Evolutionary conservation across 352 stramenopile genomes (phyloP).

Genomic region (Peronospora belbahrii): DNA sequence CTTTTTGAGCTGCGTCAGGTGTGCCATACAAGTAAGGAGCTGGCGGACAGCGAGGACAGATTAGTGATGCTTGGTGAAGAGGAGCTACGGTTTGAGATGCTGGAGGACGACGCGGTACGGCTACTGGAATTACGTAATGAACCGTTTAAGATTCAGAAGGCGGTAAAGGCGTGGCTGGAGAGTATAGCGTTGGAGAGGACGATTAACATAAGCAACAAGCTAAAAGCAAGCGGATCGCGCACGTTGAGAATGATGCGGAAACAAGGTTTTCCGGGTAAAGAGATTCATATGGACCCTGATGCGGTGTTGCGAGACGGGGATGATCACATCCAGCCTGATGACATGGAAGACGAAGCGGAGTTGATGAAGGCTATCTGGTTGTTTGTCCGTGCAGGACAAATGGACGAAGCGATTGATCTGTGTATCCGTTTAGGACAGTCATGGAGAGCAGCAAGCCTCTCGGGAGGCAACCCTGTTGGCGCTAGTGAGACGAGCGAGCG

Average conservation of each 20-base stretch:
- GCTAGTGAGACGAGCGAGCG: slow-evolving; percentile 48
- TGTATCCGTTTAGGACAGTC: slow-evolving; percentile 67
- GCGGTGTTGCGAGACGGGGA: slow-evolving; percentile 59
- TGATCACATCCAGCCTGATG: slow-evolving; percentile 51
- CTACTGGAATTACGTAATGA: slow-evolving; percentile 54
- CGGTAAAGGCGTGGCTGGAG: slow-evolving; percentile 76
- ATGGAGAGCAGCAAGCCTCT: slow-evolving; percentile 74
- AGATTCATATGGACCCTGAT: slow-evolving; percentile 64
- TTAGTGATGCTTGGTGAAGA: slow-evolving; percentile 37
- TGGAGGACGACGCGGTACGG: slow-evolving; percentile 67
- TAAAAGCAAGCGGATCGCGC: slow-evolving; percentile 36
- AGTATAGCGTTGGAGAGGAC: slow-evolving; percentile 66
- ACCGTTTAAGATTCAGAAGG: slow-evolving; percentile 58
- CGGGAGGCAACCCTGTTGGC: slow-evolving; percentile 49
- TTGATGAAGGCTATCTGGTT: slow-evolving; percentile 71
- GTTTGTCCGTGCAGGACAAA: slow-evolving; percentile 56
- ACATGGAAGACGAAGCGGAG: slow-evolving; percentile 74
- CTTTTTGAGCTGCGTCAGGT: slow-evolving; percentile 67
- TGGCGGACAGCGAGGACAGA: slow-evolving; percentile 23
- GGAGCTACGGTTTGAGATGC: slow-evolving; percentile 62
- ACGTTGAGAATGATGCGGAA: slow-evolving; percentile 62
- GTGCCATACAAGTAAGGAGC: slow-evolving; percentile 28
- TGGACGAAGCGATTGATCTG: slow-evolving; percentile 59
- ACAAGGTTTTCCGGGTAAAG: slow-evolving; percentile 23
- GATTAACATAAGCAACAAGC: slow-evolving; percentile 52